Evolutionary conservation across 2,329 filamentous ascomycete genomes (phyloP).

Genomic region (Penicillium sp.): DNA sequence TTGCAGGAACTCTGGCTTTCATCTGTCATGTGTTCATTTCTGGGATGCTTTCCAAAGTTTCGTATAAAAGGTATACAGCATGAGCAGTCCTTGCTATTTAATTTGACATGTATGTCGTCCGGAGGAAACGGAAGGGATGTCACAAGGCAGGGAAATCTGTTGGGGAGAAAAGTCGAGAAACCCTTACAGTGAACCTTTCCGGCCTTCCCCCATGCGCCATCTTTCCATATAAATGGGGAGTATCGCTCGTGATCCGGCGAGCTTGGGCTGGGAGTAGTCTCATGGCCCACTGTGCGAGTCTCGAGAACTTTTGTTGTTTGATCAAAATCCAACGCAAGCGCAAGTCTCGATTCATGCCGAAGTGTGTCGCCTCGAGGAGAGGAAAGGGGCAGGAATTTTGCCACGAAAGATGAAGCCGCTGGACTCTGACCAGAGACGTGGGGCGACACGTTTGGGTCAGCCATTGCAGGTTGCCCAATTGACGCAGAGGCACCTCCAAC

Average conservation of each 20-base stretch:
- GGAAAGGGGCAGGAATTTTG: slow-evolving; percentile 48
- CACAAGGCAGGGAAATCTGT: no score
- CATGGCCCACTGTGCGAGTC: slow-evolving; percentile 34
- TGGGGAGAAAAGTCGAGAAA: no score
- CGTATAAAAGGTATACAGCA: no score
- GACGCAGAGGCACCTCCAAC: slow-evolving; percentile 64
- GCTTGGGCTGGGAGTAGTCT: slow-evolving; percentile 20
- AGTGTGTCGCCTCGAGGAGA: slow-evolving; percentile 57
- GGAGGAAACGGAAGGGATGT: no score
- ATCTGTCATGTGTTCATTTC: neutral
- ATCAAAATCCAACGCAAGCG: slow-evolving; percentile 74
- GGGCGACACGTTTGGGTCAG: slow-evolving; percentile 57
- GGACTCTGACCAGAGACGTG: slow-evolving; percentile 63
- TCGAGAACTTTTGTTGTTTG: slow-evolving; percentile 60
- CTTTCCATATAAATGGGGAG: slow-evolving; percentile 35
- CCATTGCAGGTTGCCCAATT: slow-evolving; percentile 38
- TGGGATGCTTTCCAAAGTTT: no score
- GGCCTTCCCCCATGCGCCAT: slow-evolving; percentile 34
- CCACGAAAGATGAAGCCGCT: slow-evolving; percentile 60
- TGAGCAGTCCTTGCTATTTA: no score
- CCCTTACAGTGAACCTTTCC: slow-evolving; percentile 30
- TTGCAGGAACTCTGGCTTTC: neutral
- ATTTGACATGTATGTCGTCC: no score
- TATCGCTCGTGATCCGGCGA: slow-evolving; percentile 26
- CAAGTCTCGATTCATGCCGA: slow-evolving; percentile 67